Evolutionary conservation across 2,329 filamentous ascomycete species (phyloP).

Genomic region (Sphaerulina populicola): DNA sequence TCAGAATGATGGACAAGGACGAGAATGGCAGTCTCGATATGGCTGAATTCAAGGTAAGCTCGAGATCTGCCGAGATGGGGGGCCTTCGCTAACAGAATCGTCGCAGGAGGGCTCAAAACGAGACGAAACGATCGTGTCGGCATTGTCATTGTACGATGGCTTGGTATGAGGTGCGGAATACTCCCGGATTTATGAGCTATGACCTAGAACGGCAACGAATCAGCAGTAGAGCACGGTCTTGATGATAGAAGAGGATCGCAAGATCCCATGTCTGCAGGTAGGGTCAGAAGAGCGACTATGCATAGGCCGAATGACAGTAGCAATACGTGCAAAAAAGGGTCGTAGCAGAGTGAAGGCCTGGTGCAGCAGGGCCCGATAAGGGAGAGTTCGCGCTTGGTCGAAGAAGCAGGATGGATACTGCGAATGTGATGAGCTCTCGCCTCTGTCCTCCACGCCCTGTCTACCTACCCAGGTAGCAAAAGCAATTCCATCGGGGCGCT

Average conservation of each 20-base stretch:
- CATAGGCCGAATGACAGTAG: too few species aligned
- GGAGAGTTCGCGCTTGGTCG: too few species aligned
- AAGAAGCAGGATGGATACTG: too few species aligned
- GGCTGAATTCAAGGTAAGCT: constrained; percentile 73
- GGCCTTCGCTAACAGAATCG: constrained; percentile 11
- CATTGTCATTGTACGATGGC: constrained; percentile 90
- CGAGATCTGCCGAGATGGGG: background rate
- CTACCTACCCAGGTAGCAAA: background rate
- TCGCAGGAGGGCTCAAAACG: constrained; percentile 80
- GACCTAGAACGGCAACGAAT: background rate
- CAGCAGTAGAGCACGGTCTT: too few species aligned
- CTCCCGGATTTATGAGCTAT: background rate
- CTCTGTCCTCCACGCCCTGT: too few species aligned
- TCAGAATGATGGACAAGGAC: constrained; percentile 99
- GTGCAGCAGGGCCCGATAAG: too few species aligned
- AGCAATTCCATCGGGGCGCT: background rate
- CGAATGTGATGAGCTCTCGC: too few species aligned
- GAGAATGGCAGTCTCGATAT: constrained; percentile 96
- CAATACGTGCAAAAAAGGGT: too few species aligned
- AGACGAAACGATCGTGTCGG: constrained; percentile 97
- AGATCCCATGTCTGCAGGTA: too few species aligned
- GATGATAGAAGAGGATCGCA: too few species aligned
- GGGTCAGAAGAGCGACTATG: too few species aligned
- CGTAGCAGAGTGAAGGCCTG: too few species aligned
- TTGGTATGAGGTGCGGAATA: constrained; percentile 49